phyloP scores from a whole-genome alignment of 2,329 filamentous ascomycete species.

The Dactylellina haptotyla region DNA sequence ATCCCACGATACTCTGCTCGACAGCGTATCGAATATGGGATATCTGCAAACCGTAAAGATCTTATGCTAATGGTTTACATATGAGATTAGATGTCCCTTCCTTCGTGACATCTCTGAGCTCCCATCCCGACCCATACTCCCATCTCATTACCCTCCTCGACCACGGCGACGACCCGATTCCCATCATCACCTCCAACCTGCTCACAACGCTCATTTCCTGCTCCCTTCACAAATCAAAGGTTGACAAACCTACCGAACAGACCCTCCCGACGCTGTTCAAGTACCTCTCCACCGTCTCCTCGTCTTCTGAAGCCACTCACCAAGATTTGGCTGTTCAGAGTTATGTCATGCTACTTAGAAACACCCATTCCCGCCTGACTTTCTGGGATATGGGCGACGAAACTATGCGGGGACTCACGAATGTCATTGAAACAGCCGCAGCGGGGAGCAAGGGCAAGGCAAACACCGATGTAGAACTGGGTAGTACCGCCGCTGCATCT shows the following conservation, averaged over 20 bases:
- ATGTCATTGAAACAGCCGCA: slow-evolving; percentile 43
- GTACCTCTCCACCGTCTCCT: slow-evolving; percentile 84
- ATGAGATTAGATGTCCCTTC: slow-evolving; percentile 75
- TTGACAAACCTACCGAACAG: slow-evolving; percentile 66
- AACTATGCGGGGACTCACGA: slow-evolving; percentile 64
- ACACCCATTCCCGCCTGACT: slow-evolving; percentile 75
- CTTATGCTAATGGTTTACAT: not conserved
- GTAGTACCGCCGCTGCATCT: not conserved
- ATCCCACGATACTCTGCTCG: not conserved
- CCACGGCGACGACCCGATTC: slow-evolving; percentile 86
- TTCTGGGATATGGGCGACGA: slow-evolving; percentile 93
- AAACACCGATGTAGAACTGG: slow-evolving; percentile 40
- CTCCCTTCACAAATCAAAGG: slow-evolving; percentile 70
- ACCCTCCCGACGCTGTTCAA: slow-evolving; percentile 84
- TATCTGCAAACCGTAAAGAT: not conserved
- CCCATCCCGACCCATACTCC: slow-evolving; percentile 80
- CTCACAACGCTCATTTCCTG: slow-evolving; percentile 80
- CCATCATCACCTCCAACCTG: slow-evolving; percentile 87
- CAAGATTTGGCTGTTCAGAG: slow-evolving; percentile 96
- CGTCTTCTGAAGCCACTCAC: slow-evolving; percentile 84
- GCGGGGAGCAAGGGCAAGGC: slow-evolving; percentile 39
- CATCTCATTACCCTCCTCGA: slow-evolving; percentile 84
- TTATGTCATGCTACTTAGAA: slow-evolving; percentile 85
- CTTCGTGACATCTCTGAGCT: slow-evolving; percentile 79
- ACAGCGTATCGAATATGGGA: too few relatives aligned